Percentiles rank a stretch among this genome's conserved stretches.
Evolutionary conservation across 2,329 filamentous ascomycete genomes (phyloP).

Genomic region (Calonectria ilicicola): DNA sequence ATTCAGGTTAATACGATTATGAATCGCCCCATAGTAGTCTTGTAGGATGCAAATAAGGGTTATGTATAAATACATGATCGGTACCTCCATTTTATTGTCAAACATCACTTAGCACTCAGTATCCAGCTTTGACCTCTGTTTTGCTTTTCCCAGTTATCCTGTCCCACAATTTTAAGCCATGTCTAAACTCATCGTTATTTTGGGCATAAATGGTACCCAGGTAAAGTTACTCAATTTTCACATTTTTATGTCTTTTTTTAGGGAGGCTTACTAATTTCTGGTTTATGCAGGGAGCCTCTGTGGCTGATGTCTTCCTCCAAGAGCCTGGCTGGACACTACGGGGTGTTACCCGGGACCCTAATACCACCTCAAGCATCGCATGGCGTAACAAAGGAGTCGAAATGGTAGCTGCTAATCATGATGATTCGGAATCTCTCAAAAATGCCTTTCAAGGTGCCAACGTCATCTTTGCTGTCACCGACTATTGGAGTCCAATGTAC

Average conservation of each 20-base stretch:
- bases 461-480: background rate
- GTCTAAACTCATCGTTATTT: background rate
- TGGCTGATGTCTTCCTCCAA: background rate
- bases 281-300: background rate
- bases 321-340: background rate
- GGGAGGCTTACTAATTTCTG: background rate
- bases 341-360: background rate
- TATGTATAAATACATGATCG: background rate
- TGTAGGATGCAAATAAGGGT: background rate
- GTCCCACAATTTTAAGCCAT: background rate
- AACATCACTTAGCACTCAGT: background rate
- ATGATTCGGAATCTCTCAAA: background rate
- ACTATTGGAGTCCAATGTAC: background rate
- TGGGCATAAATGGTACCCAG: background rate
- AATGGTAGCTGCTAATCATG: background rate
- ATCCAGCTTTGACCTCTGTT: background rate
- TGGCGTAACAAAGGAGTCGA: background rate
- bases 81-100: background rate
- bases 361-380: background rate
- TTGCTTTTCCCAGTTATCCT: background rate
- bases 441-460: background rate
- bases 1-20: background rate
- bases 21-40: background rate
- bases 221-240: background rate
- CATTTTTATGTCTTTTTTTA: too few relatives aligned